phyloP scores from a whole-genome alignment of 768 basidiomycete species.

The Lentinula sp. region DNA sequence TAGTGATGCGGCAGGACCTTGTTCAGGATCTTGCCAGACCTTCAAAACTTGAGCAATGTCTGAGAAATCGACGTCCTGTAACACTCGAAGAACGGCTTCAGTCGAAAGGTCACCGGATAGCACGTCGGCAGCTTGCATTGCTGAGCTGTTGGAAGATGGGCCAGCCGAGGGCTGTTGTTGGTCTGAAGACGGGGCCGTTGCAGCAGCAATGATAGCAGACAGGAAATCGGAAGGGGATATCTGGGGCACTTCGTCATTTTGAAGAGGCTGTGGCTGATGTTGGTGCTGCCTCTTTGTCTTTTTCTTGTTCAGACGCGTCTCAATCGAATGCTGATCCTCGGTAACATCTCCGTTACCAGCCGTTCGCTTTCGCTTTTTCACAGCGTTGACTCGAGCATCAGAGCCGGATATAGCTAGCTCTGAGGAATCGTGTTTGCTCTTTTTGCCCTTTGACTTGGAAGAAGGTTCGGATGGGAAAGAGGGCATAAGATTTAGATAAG shows the following conservation, averaged over 20 bases:
- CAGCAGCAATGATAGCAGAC: conserved; percentile 11
- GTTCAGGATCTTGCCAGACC: conserved; percentile 49
- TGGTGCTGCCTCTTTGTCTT: conserved; percentile 5
- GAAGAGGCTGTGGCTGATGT: background rate
- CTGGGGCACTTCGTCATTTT: conserved; percentile 3
- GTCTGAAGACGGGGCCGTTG: conserved; percentile 3
- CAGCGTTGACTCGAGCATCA: background rate
- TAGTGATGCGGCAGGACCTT: conserved; percentile 18
- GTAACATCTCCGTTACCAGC: background rate
- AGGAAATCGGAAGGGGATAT: conserved; percentile 8
- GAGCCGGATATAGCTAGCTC: background rate
- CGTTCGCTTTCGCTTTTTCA: background rate
- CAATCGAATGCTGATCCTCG: background rate
- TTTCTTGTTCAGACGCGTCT: conserved; percentile 5
- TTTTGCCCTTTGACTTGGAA: background rate
- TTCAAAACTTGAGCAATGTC: conserved; percentile 66
- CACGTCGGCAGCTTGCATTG: background rate
- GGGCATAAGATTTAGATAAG: background rate
- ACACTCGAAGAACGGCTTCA: conserved; percentile 66
- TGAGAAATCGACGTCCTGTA: conserved; percentile 68
- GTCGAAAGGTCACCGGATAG: conserved; percentile 40
- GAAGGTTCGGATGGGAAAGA: background rate
- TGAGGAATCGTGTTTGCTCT: background rate
- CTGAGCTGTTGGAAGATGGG: background rate
- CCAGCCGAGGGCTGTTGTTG: background rate